Evolutionary conservation across 163 green algal genomes (phyloP).

Genomic region (Scenedesmus sp.): DNA sequence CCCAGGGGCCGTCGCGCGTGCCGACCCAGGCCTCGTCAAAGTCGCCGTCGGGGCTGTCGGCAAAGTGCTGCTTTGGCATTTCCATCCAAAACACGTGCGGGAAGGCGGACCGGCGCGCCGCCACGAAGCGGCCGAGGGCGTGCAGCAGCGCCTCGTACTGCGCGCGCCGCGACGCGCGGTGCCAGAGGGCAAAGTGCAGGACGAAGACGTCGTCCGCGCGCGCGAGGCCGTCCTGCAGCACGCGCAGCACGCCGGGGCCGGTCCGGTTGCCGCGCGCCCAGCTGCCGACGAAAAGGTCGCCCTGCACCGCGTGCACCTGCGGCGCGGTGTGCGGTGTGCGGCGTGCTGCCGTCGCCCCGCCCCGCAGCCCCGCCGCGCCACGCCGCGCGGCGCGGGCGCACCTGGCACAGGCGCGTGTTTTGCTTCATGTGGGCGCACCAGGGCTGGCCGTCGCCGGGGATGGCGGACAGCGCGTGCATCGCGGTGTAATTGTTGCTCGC

Average conservation of each 20-base stretch:
- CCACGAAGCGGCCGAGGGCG: slow-evolving; percentile 25
- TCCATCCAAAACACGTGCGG: slow-evolving; percentile 41
- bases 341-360: not conserved
- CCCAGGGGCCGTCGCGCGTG: slow-evolving; percentile 9
- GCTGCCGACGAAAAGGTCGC: slow-evolving; percentile 42
- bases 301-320: slow-evolving; percentile 44
- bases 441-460: slow-evolving; percentile 32
- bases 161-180: slow-evolving; percentile 19
- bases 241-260: slow-evolving; percentile 24
- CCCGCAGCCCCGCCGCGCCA: no score
- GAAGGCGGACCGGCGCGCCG: not conserved
- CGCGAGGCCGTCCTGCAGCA: slow-evolving; percentile 18
- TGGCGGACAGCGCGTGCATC: slow-evolving; percentile 33
- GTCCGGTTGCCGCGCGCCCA: slow-evolving; percentile 30
- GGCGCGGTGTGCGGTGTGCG: not conserved
- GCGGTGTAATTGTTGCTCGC: slow-evolving; percentile 44
- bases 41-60: slow-evolving; percentile 39
- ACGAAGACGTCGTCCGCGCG: slow-evolving; percentile 19
- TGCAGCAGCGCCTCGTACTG: slow-evolving; percentile 33
- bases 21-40: slow-evolving; percentile 33
- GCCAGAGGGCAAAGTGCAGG: slow-evolving; percentile 38
- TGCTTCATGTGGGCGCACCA: slow-evolving; percentile 39
- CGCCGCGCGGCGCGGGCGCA: not conserved
- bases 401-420: slow-evolving; percentile 30
- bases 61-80: slow-evolving; percentile 44